Percentiles rank a stretch among this genome's conserved stretches.
Evolutionary conservation across 2,329 filamentous ascomycete species (phyloP).

Genomic region (Colletotrichum gloeosporioides): DNA sequence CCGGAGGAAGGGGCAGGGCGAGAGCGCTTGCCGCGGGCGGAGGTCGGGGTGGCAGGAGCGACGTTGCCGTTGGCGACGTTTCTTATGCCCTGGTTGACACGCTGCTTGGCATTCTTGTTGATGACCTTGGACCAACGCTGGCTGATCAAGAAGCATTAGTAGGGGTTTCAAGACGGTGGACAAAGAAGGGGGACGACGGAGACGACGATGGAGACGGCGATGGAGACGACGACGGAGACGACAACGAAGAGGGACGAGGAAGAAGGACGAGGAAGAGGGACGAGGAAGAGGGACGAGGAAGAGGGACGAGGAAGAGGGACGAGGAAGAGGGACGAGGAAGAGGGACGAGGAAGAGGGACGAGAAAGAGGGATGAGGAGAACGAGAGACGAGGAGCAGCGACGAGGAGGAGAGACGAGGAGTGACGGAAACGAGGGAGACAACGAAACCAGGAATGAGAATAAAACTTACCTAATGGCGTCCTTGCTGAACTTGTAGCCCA

Average conservation of each 20-base stretch:
- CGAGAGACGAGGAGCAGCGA: too few relatives aligned
- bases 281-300: background rate
- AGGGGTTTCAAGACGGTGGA: background rate
- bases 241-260: background rate
- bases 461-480: slow-evolving; percentile 42
- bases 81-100: slow-evolving; percentile 18
- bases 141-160: slow-evolving; percentile 23
- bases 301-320: background rate
- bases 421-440: background rate
- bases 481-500: slow-evolving; percentile 41
- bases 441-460: background rate
- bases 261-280: too few relatives aligned
- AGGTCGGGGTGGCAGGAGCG: background rate
- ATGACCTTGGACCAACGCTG: slow-evolving; percentile 45
- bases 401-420: background rate
- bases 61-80: background rate
- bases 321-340: background rate
- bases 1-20: background rate
- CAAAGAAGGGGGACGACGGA: background rate
- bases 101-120: slow-evolving; percentile 37
- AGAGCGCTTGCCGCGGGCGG: slow-evolving; percentile 1
- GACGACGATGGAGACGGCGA: background rate
- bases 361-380: background rate
- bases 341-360: background rate
- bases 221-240: background rate